Base-by-base conservation (phyloP, 495 filamentous ascomycete genomes). In the Corynascus novoguineensis region DNA sequence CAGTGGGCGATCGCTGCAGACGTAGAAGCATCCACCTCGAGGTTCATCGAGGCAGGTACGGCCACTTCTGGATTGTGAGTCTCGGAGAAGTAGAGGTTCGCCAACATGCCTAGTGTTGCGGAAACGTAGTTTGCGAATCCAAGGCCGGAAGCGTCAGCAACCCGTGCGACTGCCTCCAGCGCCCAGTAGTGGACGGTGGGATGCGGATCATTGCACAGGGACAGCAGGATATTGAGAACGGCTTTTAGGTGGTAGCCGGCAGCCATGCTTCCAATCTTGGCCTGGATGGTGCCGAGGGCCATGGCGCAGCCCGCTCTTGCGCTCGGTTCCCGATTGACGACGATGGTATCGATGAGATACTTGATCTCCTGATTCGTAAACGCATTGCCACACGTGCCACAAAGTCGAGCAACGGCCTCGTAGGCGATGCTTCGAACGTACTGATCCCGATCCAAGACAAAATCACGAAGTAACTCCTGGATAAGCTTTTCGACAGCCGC, bases 231-330 rank as follows among this genome's bases (percentile, higher is more conserved):
- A 17, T 90, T 88, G 34, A 95, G 83, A 49, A 99, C 97, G 8
- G 89, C 95, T 73, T 97, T 97, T 14, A 99, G 75, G 68, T 99
- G 93, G 63, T 90, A 87, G n/a, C 91, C 90, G 50, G 93, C 93
- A 55, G 95, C 95, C 92, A 99, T 97, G 60, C 93, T 93, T 53
- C 93, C 93, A 29, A 97, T 88, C 67, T 96, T 89, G 2, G 90
- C 85, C 70, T 97, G 93, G 42, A 97, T 97, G 60, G 86, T 89
- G 14, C 92, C 93, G 54, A 99, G 75, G 32, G 93, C 90, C 74
- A 93, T 85, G 19, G 95, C 95, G 68, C 90, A 99, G 27, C 93
- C 93, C 38, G 93, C 90, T 65, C 93, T 85, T 12, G 89, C 89
- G 65, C 88, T 92, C 5, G 93, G 93, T 57, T 99, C 93, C 28